Evolutionary conservation across 2,329 filamentous ascomycete species (phyloP), one percentile per base, ranked within the genome.

Genomic region (Aspergillus fischeri): DNA sequence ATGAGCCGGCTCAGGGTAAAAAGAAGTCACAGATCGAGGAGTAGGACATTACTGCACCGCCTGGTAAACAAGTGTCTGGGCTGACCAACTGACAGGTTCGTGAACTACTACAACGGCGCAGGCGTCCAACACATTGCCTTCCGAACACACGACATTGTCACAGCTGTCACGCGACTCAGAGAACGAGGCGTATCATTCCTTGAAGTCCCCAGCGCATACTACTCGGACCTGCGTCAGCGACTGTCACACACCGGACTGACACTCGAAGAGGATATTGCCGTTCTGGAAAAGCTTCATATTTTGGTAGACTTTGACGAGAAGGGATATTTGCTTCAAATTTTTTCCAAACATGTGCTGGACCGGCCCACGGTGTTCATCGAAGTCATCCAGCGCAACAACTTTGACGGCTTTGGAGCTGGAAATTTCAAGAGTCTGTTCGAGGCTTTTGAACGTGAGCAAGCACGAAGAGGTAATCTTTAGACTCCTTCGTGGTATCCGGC

Each of bases 381-480:
- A 81, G 92, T 96, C 65, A 96, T 96, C 65, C 91, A 96, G 80
- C 81, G 91, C 53, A 87, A 93, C 65, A 85, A 89, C 55, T 96
- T 96, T 73, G 87, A 90, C 56, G 92, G 91, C 0, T 96, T 96
- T 67, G 92, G 92, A 4, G 92, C 91, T 0, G 92, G 92, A 1
- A 96, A 96, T 74, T 96, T 96, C 77, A 96, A 92, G 84, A 90
- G 86, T 65, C 70, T 96, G 67, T 96, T 96, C 69, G 91, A 96
- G 80, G 91, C 92, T 0, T 94, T 96, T 74, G 92, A 96, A 81
- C 80, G 91, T 55, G 92, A 96, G 75, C 92, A 96, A 80, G 90
- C 85, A 27, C 78, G 87, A 73, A 81, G 92, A 56, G 91, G 91
- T 2, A 96, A 96, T 72, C 71, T 95, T 75, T 90, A 75, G 75